Percentiles rank a stretch among this genome's conserved stretches.
These are phyloP conservation scores for Helianthus tuberosus DNA, from an alignment of 129 eudicot species.

Conservation along the genomic window DNA sequence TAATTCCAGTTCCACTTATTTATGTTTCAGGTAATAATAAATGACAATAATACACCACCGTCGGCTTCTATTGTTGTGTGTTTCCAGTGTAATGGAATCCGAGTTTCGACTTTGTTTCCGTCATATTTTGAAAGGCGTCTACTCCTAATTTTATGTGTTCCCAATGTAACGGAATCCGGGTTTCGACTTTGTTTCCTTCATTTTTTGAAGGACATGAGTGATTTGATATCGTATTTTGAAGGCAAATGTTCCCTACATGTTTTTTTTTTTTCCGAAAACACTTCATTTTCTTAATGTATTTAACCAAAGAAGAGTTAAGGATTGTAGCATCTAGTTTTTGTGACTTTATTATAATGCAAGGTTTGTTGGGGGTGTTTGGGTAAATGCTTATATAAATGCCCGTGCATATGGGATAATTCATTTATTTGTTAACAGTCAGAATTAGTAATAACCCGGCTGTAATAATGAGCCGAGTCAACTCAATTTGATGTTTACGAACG, in stretches of 20 bases:
- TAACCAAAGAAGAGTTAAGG: background rate
- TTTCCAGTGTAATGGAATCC: background rate
- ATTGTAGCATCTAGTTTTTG: background rate
- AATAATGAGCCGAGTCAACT: too few relatives aligned
- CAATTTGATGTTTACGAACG: too few relatives aligned
- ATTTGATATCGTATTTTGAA: background rate
- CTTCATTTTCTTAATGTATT: background rate
- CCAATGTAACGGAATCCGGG: background rate
- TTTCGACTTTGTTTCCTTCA: constrained; percentile 8
- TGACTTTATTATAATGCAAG: background rate
- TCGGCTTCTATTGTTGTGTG: background rate
- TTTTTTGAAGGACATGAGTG: background rate
- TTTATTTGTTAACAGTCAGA: too few relatives aligned
- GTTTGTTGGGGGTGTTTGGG: background rate
- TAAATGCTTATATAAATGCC: too few relatives aligned
- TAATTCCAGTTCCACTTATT: background rate
- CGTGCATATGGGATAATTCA: background rate
- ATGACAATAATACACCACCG: background rate
- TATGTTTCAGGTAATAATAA: constrained; percentile 19
- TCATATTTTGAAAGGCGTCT: background rate
- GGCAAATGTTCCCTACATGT: background rate
- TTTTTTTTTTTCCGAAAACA: background rate
- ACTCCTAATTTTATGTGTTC: background rate
- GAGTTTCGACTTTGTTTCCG: constrained; percentile 3
- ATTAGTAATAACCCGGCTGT: too few relatives aligned